phyloP scores from a whole-genome alignment of 2,329 filamentous ascomycete genomes.

The Chrysosporium keratinophilum region DNA sequence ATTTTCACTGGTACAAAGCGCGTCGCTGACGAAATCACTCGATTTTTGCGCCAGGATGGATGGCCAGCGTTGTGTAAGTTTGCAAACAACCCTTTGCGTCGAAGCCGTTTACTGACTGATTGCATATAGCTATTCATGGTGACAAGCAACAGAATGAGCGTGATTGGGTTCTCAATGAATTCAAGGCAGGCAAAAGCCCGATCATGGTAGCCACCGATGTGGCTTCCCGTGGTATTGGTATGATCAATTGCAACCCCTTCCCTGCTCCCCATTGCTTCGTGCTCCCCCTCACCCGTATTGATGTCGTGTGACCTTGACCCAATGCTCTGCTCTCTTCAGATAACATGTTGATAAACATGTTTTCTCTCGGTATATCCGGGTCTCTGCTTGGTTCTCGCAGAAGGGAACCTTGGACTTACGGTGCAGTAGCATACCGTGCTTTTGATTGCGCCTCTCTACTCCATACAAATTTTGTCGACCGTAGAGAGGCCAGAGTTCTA shows the following conservation, averaged over 20 bases:
- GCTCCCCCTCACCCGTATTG: slow-evolving; percentile 38
- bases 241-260: slow-evolving; percentile 56
- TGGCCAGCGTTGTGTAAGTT: slow-evolving; percentile 90
- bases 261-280: slow-evolving; percentile 19
- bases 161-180: slow-evolving; percentile 98
- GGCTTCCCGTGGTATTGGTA: slow-evolving; percentile 99
- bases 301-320: slow-evolving; percentile 52
- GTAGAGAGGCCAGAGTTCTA: slow-evolving; percentile 71
- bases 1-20: slow-evolving; percentile 83
- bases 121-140: slow-evolving; percentile 72
- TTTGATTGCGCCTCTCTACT: slow-evolving; percentile 66
- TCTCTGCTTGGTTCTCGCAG: slow-evolving; percentile 66
- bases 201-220: slow-evolving; percentile 99
- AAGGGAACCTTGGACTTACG: slow-evolving; percentile 79
- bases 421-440: slow-evolving; percentile 63
- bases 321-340: slow-evolving; percentile 76
- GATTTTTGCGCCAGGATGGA: slow-evolving; percentile 92
- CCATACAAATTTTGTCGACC: slow-evolving; percentile 38
- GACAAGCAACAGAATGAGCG: slow-evolving; percentile 99
- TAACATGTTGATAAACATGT: slow-evolving; percentile 78
- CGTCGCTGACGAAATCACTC: slow-evolving; percentile 93
- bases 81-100: neutral
- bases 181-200: slow-evolving; percentile 98
- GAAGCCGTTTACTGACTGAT: slow-evolving; percentile 29
- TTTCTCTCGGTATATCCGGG: slow-evolving; percentile 47